Percentiles rank a stretch among this genome's conserved stretches.
These are phyloP conservation scores for Aspergillus luchuensis DNA, from an alignment of 2,329 filamentous ascomycete genomes.

Conservation along the genomic window DNA sequence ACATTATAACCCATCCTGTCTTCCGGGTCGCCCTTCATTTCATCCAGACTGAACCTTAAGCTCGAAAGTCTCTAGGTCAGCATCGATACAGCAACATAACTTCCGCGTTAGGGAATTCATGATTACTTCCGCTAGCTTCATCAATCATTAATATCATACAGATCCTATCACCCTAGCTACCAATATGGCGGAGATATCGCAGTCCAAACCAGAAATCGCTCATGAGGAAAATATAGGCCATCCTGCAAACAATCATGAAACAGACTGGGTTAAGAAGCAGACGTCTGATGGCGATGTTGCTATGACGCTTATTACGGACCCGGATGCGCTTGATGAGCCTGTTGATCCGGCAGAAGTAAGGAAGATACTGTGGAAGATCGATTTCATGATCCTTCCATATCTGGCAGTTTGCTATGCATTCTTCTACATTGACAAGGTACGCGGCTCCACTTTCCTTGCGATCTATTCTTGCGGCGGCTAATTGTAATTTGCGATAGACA, in stretches of 20 bases:
- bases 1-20: neutral
- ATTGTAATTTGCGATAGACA: constrained; percentile 41
- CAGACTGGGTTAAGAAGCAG: constrained; percentile 34
- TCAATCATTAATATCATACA: neutral
- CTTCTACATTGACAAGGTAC: constrained; percentile 52
- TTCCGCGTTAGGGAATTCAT: neutral
- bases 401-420: constrained; percentile 58
- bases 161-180: neutral
- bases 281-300: constrained; percentile 52
- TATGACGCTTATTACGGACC: constrained; percentile 52
- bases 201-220: neutral
- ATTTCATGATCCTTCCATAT: constrained; percentile 61
- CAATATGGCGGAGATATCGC: neutral
- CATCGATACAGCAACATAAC: neutral
- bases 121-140: neutral
- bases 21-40: neutral
- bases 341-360: constrained; percentile 52
- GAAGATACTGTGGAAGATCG: constrained; percentile 57
- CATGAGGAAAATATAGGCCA: constrained; percentile 24
- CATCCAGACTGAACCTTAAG: neutral
- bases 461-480: constrained; percentile 2
- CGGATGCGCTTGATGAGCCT: constrained; percentile 50
- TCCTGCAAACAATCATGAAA: constrained; percentile 28
- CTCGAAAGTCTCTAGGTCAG: neutral
- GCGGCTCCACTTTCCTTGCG: neutral